Percentiles rank a stretch among this genome's conserved stretches.
Conservation (phyloP, 2,329 filamentous ascomycete species). For the Sordariomycetes sp. region DNA sequence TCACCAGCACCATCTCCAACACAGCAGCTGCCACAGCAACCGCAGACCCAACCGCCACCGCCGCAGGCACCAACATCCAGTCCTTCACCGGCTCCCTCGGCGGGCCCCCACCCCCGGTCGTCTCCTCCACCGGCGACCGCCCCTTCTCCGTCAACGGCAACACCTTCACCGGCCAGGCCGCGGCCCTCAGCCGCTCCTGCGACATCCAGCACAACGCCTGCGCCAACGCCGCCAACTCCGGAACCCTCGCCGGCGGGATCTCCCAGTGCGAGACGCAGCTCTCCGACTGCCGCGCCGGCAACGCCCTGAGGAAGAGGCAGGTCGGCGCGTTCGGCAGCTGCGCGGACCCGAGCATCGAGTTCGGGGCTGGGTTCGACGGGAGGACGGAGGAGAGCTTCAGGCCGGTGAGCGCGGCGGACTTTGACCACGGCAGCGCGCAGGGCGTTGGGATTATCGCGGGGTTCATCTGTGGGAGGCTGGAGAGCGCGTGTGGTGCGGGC, state of each 20-base stretch:
- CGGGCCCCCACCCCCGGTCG: constrained; percentile 28
- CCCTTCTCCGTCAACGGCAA: constrained; percentile 43
- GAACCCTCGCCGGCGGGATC: constrained; percentile 17
- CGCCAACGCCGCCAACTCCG: constrained; percentile 35
- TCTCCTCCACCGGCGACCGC: constrained; percentile 21
- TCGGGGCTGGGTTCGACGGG: constrained; percentile 35
- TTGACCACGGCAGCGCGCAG: constrained; percentile 39
- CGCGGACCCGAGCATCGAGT: constrained; percentile 35
- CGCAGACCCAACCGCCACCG: constrained; percentile 5
- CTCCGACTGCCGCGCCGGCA: constrained; percentile 20
- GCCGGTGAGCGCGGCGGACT: constrained; percentile 26
- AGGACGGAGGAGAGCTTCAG: constrained; percentile 30
- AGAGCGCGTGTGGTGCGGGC: constrained; percentile 15
- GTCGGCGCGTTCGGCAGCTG: constrained; percentile 29
- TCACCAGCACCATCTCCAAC: constrained; percentile 7
- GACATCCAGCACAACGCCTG: constrained; percentile 39
- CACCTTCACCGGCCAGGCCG: constrained; percentile 37
- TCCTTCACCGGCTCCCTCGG: constrained; percentile 31
- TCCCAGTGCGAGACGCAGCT: constrained; percentile 30
- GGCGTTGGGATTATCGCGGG: constrained; percentile 26
- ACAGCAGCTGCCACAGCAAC: neutral
- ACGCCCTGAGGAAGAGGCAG: constrained; percentile 3
- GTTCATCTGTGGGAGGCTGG: constrained; percentile 34
- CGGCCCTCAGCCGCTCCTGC: constrained; percentile 35
- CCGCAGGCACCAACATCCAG: constrained; percentile 26